These are phyloP conservation scores for Botrytis paeoniae DNA, from an alignment of 2,329 filamentous ascomycete species.

Conservation along the genomic window DNA sequence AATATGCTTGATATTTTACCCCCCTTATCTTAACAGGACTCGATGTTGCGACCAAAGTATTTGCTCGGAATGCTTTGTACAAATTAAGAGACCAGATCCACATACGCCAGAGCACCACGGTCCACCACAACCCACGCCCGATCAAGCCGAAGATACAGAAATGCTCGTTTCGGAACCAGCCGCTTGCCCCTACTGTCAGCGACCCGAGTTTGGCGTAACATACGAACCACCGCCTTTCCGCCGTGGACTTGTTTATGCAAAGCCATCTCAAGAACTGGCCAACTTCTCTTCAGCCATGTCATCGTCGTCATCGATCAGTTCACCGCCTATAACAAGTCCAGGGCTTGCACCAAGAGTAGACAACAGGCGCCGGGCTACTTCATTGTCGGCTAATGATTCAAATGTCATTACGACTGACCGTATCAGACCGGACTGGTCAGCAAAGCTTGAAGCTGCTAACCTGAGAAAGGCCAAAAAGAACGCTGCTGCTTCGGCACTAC, in stretches of 20 bases:
- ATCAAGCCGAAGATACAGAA: conserved; percentile 44
- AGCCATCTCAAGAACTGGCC: conserved; percentile 49
- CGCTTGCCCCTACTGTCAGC: conserved; percentile 90
- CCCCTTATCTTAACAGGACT: conserved; percentile 89
- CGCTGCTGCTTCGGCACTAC: conserved; percentile 74
- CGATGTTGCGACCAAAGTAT: conserved; percentile 94
- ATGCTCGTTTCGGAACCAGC: conserved; percentile 87
- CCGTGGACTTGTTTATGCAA: conserved; percentile 71
- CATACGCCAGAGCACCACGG: conserved; percentile 68
- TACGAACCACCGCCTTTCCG: conserved; percentile 89
- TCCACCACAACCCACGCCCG: conserved; percentile 28
- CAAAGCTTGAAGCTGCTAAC: conserved; percentile 80
- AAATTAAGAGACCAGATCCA: conserved; percentile 92
- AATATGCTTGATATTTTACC: conserved; percentile 95
- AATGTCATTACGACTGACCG: conserved; percentile 89
- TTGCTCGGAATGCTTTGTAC: conserved; percentile 97
- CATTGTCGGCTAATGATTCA: conserved; percentile 77
- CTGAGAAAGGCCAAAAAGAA: conserved; percentile 82
- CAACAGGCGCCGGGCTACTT: conserved; percentile 58
- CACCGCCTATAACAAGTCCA: conserved; percentile 40
- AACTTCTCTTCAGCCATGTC: conserved; percentile 71
- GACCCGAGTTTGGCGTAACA: conserved; percentile 93
- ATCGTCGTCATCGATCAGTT: conserved; percentile 76
- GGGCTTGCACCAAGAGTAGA: conserved; percentile 28
- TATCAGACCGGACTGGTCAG: conserved; percentile 90